A percentile compares a stretch with the other conserved stretches of the same genome.
These are phyloP conservation scores for Boletus rufocinnamomeus DNA, from an alignment of 768 basidiomycete species.

Conservation along the genomic window DNA sequence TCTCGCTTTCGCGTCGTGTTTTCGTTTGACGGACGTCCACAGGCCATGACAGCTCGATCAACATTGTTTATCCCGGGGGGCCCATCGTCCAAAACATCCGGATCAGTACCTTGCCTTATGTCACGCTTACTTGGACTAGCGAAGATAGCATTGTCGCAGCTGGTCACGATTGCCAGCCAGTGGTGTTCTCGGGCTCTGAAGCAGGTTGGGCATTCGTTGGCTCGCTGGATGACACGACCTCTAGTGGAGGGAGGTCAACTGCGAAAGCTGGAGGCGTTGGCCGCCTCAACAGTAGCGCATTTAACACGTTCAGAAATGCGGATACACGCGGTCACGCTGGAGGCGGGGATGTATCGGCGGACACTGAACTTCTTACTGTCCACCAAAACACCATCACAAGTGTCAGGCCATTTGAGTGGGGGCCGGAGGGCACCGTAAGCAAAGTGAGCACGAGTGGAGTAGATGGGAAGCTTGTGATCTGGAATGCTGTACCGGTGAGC, in stretches of 20 bases:
- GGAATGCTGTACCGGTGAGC: slow-evolving; percentile 71
- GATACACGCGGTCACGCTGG: slow-evolving; percentile 65
- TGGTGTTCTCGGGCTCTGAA: slow-evolving; percentile 76
- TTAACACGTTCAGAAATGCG: slow-evolving; percentile 91
- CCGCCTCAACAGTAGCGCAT: slow-evolving; percentile 89
- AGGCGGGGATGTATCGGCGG: slow-evolving; percentile 38
- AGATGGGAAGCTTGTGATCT: slow-evolving; percentile 91
- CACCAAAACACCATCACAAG: slow-evolving; percentile 99
- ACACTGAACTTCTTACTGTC: slow-evolving; percentile 83
- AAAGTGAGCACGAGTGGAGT: slow-evolving; percentile 91
- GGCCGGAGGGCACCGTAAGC: slow-evolving; percentile 54
- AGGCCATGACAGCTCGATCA: slow-evolving; percentile 97
- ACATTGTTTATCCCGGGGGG: slow-evolving; percentile 85
- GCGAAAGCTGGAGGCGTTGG: slow-evolving; percentile 53
- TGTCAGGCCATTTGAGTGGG: slow-evolving; percentile 70
- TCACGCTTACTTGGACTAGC: slow-evolving; percentile 83
- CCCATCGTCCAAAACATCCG: slow-evolving; percentile 74
- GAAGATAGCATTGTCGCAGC: slow-evolving; percentile 86
- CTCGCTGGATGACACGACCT: slow-evolving; percentile 80
- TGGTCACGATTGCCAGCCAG: slow-evolving; percentile 96
- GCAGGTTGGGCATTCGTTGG: slow-evolving; percentile 79
- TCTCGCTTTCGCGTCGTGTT: not conserved
- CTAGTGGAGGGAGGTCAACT: slow-evolving; percentile 39
- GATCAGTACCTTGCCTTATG: slow-evolving; percentile 75
- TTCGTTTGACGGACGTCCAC: slow-evolving; percentile 10